Conservation (phyloP, 1,284 basidiomycete genomes). For the Ustanciosporium gigantosporum region DNA sequence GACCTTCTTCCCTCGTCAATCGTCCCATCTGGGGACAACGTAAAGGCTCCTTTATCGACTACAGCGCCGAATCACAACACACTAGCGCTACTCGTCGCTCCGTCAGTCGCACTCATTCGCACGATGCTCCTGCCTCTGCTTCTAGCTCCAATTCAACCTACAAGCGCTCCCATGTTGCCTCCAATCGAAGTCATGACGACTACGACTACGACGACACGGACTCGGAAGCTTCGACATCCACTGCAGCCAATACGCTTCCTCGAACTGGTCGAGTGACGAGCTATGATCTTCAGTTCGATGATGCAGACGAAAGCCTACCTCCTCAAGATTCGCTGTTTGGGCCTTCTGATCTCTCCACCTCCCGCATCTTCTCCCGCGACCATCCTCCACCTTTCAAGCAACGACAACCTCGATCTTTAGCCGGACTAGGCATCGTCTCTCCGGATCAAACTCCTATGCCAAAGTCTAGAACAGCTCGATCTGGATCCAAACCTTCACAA, state of each 20-base stretch:
- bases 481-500: conserved; percentile 1
- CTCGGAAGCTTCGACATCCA: neutral
- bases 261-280: conserved; percentile 34
- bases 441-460: conserved; percentile 38
- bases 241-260: conserved; percentile 6
- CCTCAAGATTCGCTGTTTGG: conserved; percentile 32
- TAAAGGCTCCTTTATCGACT: conserved; percentile 21
- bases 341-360: conserved; percentile 6
- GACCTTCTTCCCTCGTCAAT: conserved; percentile 31
- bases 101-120: conserved; percentile 20
- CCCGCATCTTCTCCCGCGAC: conserved; percentile 8
- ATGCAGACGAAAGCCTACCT: conserved; percentile 24
- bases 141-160: conserved; percentile 2
- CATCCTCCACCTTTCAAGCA: conserved; percentile 3
- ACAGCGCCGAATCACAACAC: conserved; percentile 4
- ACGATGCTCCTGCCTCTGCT: conserved; percentile 6
- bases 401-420: conserved; percentile 1
- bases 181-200: neutral
- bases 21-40: conserved; percentile 39
- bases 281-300: conserved; percentile 39
- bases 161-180: too few species aligned
- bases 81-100: conserved; percentile 3
- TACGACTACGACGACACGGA: conserved; percentile 2
- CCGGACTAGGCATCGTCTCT: conserved; percentile 5
- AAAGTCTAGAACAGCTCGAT: too few species aligned